Evolutionary conservation across 106 monocot species (phyloP).

Genomic region (Acanthochlamys bracteata): DNA sequence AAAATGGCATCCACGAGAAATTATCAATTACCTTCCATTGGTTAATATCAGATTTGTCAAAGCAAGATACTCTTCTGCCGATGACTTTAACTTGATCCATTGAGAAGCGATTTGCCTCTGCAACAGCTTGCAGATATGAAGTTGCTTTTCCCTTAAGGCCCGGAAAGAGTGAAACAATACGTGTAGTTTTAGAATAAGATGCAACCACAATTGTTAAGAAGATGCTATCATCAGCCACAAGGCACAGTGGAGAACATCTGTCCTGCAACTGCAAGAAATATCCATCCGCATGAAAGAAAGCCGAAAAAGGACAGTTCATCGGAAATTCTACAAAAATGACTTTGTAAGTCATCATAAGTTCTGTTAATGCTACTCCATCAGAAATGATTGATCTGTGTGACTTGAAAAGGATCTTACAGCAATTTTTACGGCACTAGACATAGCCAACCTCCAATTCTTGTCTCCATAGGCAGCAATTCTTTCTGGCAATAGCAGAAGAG

Average conservation of each 20-base stretch:
- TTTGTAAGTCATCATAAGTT: too few relatives aligned
- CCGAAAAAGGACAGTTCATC: neutral
- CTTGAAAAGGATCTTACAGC: slow-evolving; percentile 36
- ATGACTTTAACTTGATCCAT: slow-evolving; percentile 47
- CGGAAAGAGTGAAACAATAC: slow-evolving; percentile 46
- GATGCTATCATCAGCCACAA: slow-evolving; percentile 88
- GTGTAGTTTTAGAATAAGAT: slow-evolving; percentile 42
- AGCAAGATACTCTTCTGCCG: slow-evolving; percentile 46
- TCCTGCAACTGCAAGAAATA: slow-evolving; percentile 36
- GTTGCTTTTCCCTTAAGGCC: slow-evolving; percentile 55
- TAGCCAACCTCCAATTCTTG: slow-evolving; percentile 44
- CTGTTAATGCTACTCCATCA: too few relatives aligned
- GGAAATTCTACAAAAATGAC: too few relatives aligned
- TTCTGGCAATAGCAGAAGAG: slow-evolving; percentile 59
- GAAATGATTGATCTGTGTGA: too few relatives aligned
- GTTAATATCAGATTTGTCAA: slow-evolving; percentile 29
- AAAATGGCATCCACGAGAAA: slow-evolving; percentile 2
- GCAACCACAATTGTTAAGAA: slow-evolving; percentile 49
- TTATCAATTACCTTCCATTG: slow-evolving; percentile 52
- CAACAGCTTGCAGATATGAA: slow-evolving; percentile 42
- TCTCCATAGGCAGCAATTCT: slow-evolving; percentile 81
- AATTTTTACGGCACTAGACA: slow-evolving; percentile 44
- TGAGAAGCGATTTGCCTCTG: slow-evolving; percentile 62
- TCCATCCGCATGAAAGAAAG: neutral
- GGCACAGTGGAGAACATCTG: slow-evolving; percentile 51